Base-by-base conservation (phyloP, 768 basidiomycete species). In the Macrocybe gigantea region DNA sequence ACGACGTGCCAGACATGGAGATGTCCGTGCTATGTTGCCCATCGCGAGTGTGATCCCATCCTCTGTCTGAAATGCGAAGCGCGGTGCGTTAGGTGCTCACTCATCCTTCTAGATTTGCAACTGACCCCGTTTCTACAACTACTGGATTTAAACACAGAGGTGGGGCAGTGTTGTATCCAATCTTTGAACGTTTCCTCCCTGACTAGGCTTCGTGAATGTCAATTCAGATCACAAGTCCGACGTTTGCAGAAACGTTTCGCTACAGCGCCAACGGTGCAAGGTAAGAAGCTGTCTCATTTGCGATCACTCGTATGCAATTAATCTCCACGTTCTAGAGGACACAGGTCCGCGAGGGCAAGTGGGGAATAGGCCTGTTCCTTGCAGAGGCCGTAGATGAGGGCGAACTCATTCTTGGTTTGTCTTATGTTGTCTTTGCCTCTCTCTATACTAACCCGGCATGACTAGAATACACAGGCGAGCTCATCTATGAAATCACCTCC, bases 31-130 rank as follows among this genome's bases (percentile, higher is more conserved):
- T 67, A 62, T 42, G 60, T 54, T 14, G 65, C 70, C 0, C 56
- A 65, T 7, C 69, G 79, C 33, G 87, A 88, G 59, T 89, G 87
- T 49, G 83, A 87, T 60, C 83, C 84, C 2, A 79, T 80, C 33
- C 49, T 85, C 7, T 89, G 87, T 51, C 5, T 55, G 8, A 65
- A 65, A 9, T 84, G 84, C 56, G 64, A 68, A 51, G 67, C 73
- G 46, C 72, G 59, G 80, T 82, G 38, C 6, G 6, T 48, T 10
- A 33, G 41, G 15, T 46, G 22, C 7, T 41, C 35, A 37, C 42
- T 41, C 3, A 15, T 6, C 13, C 41, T 41, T 9, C 11, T 42
- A 11, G 14, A 22, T 37, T 32, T 14, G 10, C 44, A 33, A 37
- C 22, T 48, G 9, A 47, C 9, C 38, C 38, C 40, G 39, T 39